Evolutionary conservation across 305 asterid genomes (phyloP), one percentile per base, ranked within the genome.

Genomic region (Fraxinus paxiana): DNA sequence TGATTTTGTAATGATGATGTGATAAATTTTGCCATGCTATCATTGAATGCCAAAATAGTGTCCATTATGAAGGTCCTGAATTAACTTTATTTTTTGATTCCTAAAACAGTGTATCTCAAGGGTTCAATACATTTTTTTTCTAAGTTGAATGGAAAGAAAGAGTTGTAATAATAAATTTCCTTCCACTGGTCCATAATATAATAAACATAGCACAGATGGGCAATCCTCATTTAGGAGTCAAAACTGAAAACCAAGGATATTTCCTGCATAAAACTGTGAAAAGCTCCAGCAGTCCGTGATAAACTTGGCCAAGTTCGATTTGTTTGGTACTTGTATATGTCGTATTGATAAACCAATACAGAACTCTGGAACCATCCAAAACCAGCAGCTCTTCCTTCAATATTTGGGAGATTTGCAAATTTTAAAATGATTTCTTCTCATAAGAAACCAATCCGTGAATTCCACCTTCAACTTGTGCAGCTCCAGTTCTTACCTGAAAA

Each of bases 391-490:
- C 63, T n/a, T 5, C 69, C 2, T 18, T 59, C 13, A 18, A 59
- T 59, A 7, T 20, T 59, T 59, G 28, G 12, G 41, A 75, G 33
- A 5, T 13, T 0, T 2, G 24, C 9, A 70, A 26, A 30, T n/a
- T 85, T 87, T 73, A 90, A 73, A 91, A 95, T 46, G 95, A 87
- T 54, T 87, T 95, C 91, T 93, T 95, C 76, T 90, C 95, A 72
- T 90, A 92, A 9, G 94, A 89, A 34, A 94, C 90, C 80, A 95
- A 84, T 24, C 99, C 99, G 74, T 95, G 99, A 70, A 94, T 85
- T 73, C 98, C 99, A 24, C 98, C 98, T 89, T 95, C 99, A 65
- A 82, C 91, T 80, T 94, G 98, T n/a, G 97, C 98, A 33, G 97
- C 97, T 81, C 97, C 97, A 72, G 96, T 95, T 72, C 97, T 90